Base-by-base conservation (phyloP, 2,329 filamentous ascomycete species). In the Lachnellula arida region DNA sequence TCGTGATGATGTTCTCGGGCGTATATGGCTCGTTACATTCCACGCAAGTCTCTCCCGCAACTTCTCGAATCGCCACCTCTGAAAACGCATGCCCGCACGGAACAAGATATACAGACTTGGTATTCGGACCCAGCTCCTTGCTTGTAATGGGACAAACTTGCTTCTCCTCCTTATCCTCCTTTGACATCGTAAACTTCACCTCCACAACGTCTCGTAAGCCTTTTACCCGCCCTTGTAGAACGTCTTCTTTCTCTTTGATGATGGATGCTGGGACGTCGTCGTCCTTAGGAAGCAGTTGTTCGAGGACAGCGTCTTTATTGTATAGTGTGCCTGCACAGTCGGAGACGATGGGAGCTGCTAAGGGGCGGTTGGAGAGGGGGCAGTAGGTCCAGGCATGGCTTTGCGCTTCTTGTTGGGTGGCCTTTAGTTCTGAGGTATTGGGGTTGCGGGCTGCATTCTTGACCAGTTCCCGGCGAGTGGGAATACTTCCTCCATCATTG, bases 401-500 rank as follows among this genome's bases (percentile, higher is more conserved):
- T 68, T 94, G 87, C 43, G 89, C 88, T 72, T 97, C 93, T 69
- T 88, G 85, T 63, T 87, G 87, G 8, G 88, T 87, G 62, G 94
- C 91, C 75, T 97, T 97, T 55, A 96, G 76, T 76, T 97, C 88
- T 47, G 89, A 86, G 28, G 90, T 81, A 35, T 89, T 95, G 22
- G 88, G 89, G 51, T 85, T 81, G 66, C 90, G 88, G 43, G 92
- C 91, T 28, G 92, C 91, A 73, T 93, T 88, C 74, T 96, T 96
- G 72, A 99, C 94, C 46, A 99, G 89, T 74, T 99, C 95, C 68
- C 91, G 88, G 34, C 95, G 89, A 61, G 88, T 97, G 5, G 94
- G 94, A 65, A 99, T 99, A 64, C 90, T 93, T 71, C 94, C 94
- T 65, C 94, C 94, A 72, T 99, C 94, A 76, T 99, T 99, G 71